Evolutionary conservation across 2,329 filamentous ascomycete species (phyloP), one percentile per base, ranked within the genome.

Genomic region (Penicillium sp.): DNA sequence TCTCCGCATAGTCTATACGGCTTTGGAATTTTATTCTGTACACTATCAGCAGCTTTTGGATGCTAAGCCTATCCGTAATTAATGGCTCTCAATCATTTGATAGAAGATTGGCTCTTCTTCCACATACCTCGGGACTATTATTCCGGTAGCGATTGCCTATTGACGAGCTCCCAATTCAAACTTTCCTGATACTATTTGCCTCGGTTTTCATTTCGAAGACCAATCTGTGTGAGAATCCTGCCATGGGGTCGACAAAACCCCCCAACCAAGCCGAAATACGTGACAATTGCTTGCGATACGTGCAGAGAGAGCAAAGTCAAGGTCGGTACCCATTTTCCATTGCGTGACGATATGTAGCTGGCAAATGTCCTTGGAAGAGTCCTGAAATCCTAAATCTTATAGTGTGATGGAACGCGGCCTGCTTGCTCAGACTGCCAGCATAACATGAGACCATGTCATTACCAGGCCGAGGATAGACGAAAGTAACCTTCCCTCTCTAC

Each of bases 251-350:
- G n/a, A 39, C 9, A 39, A 46, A 27, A 29, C 2, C 5, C 24
- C 14, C 24, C 9, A 31, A 4, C 5, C 5, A 46, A 44, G 27
- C 27, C 47, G 16, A 67, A 57, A n/a, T 44, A 52, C 44, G 58
- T 65, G 45, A 65, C 65, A 2, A 67, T 62, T 13, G 66, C 66
- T 11, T 68, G 66, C 50, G 55, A 53, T 8, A 43, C 62, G 13
- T 77, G 75, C 60, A 68, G 73, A n/a, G 65, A 73, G 52, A 68
- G 73, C 46, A 77, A 76, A 56, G 68, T 76, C 44, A 75, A 74
- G 64, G 56, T 58, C 37, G 26, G 49, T 44, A 44, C 27, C 37
- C 49, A 71, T 76, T 55, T 37, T 55, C 33, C 55, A 45, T 8
- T 44, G 37, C 43, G n/a, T 39, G 16, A 39, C 4, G 8, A 39